A percentile compares a stretch with the other conserved stretches of the same genome.
phyloP scores from a whole-genome alignment of 2,329 filamentous ascomycete genomes.

The Hysterium pulicare region DNA sequence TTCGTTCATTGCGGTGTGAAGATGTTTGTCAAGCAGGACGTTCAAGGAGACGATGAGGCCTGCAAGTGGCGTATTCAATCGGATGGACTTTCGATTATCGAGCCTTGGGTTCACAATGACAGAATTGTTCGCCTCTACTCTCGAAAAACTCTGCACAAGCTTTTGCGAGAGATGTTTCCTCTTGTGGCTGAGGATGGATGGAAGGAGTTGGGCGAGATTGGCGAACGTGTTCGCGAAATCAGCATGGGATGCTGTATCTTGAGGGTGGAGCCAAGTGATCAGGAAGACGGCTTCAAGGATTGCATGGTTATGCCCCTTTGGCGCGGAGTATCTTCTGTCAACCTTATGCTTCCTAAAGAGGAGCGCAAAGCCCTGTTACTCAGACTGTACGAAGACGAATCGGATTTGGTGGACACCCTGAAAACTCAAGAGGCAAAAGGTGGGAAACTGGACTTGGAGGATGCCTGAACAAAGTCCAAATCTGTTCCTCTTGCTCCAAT shows the following conservation, averaged over 20 bases:
- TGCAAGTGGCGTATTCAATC: slow-evolving; percentile 95
- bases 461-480: too few species aligned
- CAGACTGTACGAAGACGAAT: slow-evolving; percentile 86
- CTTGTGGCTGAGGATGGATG: slow-evolving; percentile 74
- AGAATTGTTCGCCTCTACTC: slow-evolving; percentile 72
- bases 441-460: too few species aligned
- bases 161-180: slow-evolving; percentile 96
- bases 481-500: too few species aligned
- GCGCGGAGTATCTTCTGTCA: slow-evolving; percentile 87
- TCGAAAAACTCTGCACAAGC: slow-evolving; percentile 73
- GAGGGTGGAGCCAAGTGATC: slow-evolving; percentile 71
- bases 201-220: slow-evolving; percentile 80
- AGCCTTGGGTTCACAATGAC: slow-evolving; percentile 80
- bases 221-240: slow-evolving; percentile 73
- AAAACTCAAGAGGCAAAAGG: too few species aligned
- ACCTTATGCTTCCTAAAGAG: slow-evolving; percentile 98
- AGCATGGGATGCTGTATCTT: slow-evolving; percentile 92
- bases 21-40: slow-evolving; percentile 98
- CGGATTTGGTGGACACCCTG: too few species aligned
- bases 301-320: slow-evolving; percentile 87
- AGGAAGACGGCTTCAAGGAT: slow-evolving; percentile 63
- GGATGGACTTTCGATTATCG: slow-evolving; percentile 86
- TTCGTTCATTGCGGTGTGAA: slow-evolving; percentile 97
- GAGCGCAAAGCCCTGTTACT: slow-evolving; percentile 95
- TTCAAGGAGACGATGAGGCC: slow-evolving; percentile 77